Evolutionary conservation across 75 land plant species (phyloP), one percentile per base, ranked within the genome.

Genomic region (Picea glauca): DNA sequence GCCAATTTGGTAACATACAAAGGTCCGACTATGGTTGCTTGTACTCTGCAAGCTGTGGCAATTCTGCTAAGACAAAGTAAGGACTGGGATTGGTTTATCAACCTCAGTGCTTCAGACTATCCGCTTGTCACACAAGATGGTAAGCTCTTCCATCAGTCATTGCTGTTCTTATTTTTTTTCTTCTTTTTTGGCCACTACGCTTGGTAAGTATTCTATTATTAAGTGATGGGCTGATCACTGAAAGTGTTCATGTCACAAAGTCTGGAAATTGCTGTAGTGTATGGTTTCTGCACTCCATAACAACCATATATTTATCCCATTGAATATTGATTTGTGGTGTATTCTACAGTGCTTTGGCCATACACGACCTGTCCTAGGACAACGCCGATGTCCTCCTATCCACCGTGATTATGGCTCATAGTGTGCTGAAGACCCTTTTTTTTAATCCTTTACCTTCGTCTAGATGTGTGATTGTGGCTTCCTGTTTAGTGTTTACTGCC

Each of bases 51-150:
- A 78, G 99, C 94, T 13, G 85, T 96, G 30, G 91, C 99, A 0
- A 89, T 96, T 64, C 65, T 96, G 74, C 84, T 96, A 50, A 91
- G 83, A 85, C 88, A 96, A 81, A 83, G 85, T 40, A 57, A 76
- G 62, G 88, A 94, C n/a, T 96, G 97, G 98, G 99, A 96, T 62
- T 96, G 99, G 99, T 96, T 96, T 79, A 90, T 96, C 74, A 96
- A 96, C 61, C 90, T 96, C 60, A 96, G 99, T 78, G 99, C 99
- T 40, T 92, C 99, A 9, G 99, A 96, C 85, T 96, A 96, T 88
- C 99, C 99, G 43, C 91, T 96, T 38, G 87, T 96, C 65, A 87
- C 99, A 38, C 99, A 96, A 88, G 99, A 96, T 84, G 99, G 99
- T 94, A 31, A 84, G 97, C 83, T 62, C 18, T 62, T 50, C 4